Evolutionary conservation across 2,329 filamentous ascomycete species (phyloP).

Genomic region (Fusarium cicatricum): DNA sequence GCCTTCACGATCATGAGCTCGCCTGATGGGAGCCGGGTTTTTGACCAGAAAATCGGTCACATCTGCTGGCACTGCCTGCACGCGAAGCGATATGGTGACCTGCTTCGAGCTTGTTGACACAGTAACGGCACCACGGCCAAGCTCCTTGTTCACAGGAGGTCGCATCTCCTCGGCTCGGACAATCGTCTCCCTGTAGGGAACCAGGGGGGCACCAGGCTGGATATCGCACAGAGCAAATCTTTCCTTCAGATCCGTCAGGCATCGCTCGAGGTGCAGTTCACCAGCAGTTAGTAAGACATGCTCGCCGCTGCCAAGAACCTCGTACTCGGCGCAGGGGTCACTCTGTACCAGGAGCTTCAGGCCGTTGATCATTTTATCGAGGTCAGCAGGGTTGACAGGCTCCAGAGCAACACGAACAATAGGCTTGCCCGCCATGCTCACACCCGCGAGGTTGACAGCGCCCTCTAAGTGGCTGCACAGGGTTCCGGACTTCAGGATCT

Average conservation of each 20-base stretch:
- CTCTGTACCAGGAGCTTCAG: slow-evolving; percentile 89
- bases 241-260: slow-evolving; percentile 90
- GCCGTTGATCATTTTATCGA: slow-evolving; percentile 94
- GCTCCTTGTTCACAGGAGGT: slow-evolving; percentile 81
- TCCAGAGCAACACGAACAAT: slow-evolving; percentile 98
- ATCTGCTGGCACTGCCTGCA: slow-evolving; percentile 77
- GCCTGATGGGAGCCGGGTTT: slow-evolving; percentile 80
- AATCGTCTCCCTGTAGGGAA: slow-evolving; percentile 94
- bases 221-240: slow-evolving; percentile 94
- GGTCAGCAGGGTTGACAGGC: slow-evolving; percentile 85
- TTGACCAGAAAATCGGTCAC: slow-evolving; percentile 88
- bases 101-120: slow-evolving; percentile 85
- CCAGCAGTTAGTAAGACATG: slow-evolving; percentile 95
- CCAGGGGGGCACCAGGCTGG: slow-evolving; percentile 91
- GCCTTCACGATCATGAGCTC: slow-evolving; percentile 73
- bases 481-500: slow-evolving; percentile 95
- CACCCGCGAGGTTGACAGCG: slow-evolving; percentile 87
- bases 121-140: slow-evolving; percentile 83
- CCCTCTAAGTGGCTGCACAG: slow-evolving; percentile 88
- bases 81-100: slow-evolving; percentile 77
- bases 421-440: slow-evolving; percentile 80
- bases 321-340: slow-evolving; percentile 95
- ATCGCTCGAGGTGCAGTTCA: slow-evolving; percentile 92
- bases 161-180: slow-evolving; percentile 91
- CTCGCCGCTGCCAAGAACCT: slow-evolving; percentile 90